phyloP scores from a whole-genome alignment of 108 stramenopile species.

The Epipyxis sp. region DNA sequence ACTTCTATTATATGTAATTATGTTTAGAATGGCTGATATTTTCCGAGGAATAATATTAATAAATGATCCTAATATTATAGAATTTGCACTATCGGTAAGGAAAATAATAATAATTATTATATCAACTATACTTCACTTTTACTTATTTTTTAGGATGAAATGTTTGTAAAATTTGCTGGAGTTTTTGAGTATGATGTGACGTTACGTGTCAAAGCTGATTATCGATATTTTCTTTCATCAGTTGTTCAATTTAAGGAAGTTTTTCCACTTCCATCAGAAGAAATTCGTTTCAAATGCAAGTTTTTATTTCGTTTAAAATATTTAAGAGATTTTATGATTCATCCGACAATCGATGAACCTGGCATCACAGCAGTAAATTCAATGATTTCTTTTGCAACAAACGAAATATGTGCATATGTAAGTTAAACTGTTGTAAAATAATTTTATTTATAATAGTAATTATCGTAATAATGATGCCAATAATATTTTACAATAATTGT shows the following conservation, averaged over 20 bases:
- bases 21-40: not conserved
- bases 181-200: conserved; percentile 11
- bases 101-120: no score
- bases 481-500: no score
- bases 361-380: not conserved
- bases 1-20: no score
- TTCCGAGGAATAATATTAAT: conserved; percentile 4
- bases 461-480: no score
- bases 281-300: not conserved
- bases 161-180: conserved; percentile 6
- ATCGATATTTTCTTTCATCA: not conserved
- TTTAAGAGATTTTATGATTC: not conserved
- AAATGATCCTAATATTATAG: conserved; percentile 22
- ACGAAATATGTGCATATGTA: not conserved
- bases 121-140: conserved; percentile 16
- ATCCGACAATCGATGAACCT: conserved; percentile 19
- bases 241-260: not conserved
- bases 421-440: no score
- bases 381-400: not conserved
- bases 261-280: not conserved
- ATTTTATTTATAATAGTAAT: no score
- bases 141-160: conserved; percentile 19
- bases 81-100: conserved; percentile 10
- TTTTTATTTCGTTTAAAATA: not conserved
- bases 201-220: not conserved